A percentile compares a stretch with the other conserved stretches of the same genome.
Evolutionary conservation across 352 stramenopile genomes (phyloP).

Genomic region (Pythium biforme): DNA sequence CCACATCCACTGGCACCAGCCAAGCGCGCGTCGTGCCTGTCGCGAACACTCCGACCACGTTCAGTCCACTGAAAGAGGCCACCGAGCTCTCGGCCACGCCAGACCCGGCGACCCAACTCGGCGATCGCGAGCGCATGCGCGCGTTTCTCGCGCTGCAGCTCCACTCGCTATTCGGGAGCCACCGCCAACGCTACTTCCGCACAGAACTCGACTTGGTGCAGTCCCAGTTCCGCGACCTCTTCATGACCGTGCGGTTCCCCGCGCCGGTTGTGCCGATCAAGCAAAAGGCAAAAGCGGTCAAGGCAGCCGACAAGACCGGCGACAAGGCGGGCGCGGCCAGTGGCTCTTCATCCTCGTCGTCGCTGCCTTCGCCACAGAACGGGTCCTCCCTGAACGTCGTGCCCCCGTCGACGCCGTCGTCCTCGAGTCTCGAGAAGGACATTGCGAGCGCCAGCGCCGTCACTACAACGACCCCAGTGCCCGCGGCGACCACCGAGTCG

Average conservation of each 20-base stretch:
- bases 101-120: constrained; percentile 6
- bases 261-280: constrained; percentile 37
- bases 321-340: constrained; percentile 4
- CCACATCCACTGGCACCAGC: neutral
- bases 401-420: constrained; percentile 26
- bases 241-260: constrained; percentile 51
- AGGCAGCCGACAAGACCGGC: constrained; percentile 28
- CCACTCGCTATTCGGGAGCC: constrained; percentile 75
- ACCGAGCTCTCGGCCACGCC: constrained; percentile 8
- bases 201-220: constrained; percentile 69
- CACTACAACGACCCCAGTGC: neutral
- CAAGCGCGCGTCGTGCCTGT: constrained; percentile 18
- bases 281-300: constrained; percentile 31
- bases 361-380: neutral
- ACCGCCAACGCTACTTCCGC: constrained; percentile 63
- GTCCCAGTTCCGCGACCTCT: constrained; percentile 40
- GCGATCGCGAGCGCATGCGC: constrained; percentile 51
- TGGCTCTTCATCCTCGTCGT: constrained; percentile 18
- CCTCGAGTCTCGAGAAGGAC: constrained; percentile 54
- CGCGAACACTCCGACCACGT: neutral
- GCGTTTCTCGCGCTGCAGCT: constrained; percentile 73
- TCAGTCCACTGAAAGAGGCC: constrained; percentile 20
- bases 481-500: constrained; percentile 26
- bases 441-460: constrained; percentile 8
- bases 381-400: constrained; percentile 18